Conservation (phyloP, 345 rosid species). For the Rubroshorea leprosula region DNA sequence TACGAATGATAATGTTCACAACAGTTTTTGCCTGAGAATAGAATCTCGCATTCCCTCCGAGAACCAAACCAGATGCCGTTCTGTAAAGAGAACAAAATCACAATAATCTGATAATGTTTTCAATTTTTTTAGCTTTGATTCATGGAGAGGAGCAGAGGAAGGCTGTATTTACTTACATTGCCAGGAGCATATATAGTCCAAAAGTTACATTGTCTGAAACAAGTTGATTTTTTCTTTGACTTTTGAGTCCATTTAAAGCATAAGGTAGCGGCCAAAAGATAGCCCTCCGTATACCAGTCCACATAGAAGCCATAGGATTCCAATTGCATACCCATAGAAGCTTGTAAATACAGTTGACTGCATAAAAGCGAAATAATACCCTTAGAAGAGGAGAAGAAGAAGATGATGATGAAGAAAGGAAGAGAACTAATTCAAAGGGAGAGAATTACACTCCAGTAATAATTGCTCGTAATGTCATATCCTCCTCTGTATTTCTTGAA, state of each 20-base stretch:
- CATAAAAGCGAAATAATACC: not conserved
- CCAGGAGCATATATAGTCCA: slow-evolving; percentile 44
- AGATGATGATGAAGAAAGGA: not conserved
- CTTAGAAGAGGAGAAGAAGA: too few relatives aligned
- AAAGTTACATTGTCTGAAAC: slow-evolving; percentile 27
- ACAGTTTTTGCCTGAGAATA: slow-evolving; percentile 38
- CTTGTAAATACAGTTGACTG: slow-evolving; percentile 67
- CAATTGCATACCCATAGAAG: slow-evolving; percentile 47
- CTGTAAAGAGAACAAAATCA: slow-evolving; percentile 22
- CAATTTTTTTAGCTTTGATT: too few relatives aligned
- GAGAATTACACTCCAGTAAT: slow-evolving; percentile 84
- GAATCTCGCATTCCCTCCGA: slow-evolving; percentile 52
- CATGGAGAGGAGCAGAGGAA: too few relatives aligned
- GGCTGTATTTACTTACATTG: too few relatives aligned
- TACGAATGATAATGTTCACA: slow-evolving; percentile 44
- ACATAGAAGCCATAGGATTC: slow-evolving; percentile 41
- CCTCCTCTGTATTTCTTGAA: slow-evolving; percentile 60
- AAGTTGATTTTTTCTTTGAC: slow-evolving; percentile 19
- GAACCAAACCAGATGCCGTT: slow-evolving; percentile 47
- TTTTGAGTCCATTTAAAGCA: slow-evolving; percentile 26
- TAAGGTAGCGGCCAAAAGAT: slow-evolving; percentile 18
- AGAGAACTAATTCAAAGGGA: too few relatives aligned
- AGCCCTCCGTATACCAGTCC: slow-evolving; percentile 37
- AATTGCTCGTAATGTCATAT: slow-evolving; percentile 27
- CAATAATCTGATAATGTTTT: not conserved